phyloP scores from a whole-genome alignment of 805 yeast species.

The Saccharomyces paradoxus region DNA sequence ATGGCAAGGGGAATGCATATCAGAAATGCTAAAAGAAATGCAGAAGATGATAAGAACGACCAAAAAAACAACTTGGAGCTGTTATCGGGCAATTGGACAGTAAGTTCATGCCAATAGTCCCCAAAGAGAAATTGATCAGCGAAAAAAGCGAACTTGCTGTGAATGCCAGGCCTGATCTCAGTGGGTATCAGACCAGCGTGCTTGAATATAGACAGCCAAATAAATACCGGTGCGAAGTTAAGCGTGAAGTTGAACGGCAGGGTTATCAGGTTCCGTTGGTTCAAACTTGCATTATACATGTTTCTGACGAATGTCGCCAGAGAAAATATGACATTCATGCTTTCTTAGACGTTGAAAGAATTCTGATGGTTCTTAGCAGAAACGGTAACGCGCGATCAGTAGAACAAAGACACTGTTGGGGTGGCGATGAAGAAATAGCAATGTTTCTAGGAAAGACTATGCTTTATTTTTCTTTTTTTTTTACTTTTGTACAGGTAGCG shows the following conservation, averaged over 20 bases:
- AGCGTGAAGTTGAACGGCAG: constrained; percentile 38
- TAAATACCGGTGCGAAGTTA: constrained; percentile 45
- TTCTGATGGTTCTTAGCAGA: not conserved
- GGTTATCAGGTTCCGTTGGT: constrained; percentile 33
- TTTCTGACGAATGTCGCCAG: constrained; percentile 7
- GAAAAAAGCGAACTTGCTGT: constrained; percentile 40
- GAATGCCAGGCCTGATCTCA: constrained; percentile 44
- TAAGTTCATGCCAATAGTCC: constrained; percentile 26
- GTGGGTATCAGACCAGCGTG: constrained; percentile 53
- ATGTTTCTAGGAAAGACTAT: no score
- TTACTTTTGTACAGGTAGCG: not conserved
- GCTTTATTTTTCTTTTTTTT: not conserved
- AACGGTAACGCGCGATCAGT: not conserved
- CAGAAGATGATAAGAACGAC: constrained; percentile 10
- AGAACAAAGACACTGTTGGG: not conserved
- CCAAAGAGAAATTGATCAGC: constrained; percentile 25
- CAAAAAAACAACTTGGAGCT: constrained; percentile 5
- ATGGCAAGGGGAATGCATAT: constrained; percentile 16
- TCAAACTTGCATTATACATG: constrained; percentile 21
- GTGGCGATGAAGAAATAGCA: not conserved
- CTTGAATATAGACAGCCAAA: constrained; percentile 51
- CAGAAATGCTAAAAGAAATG: constrained; percentile 10
- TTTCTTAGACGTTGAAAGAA: not conserved
- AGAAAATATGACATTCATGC: not conserved
- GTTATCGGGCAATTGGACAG: constrained; percentile 11